A percentile compares a stretch with the other conserved stretches of the same genome.
These are phyloP conservation scores for Monascus ruber DNA, from an alignment of 2,329 filamentous ascomycete genomes.

Conservation along the genomic window DNA sequence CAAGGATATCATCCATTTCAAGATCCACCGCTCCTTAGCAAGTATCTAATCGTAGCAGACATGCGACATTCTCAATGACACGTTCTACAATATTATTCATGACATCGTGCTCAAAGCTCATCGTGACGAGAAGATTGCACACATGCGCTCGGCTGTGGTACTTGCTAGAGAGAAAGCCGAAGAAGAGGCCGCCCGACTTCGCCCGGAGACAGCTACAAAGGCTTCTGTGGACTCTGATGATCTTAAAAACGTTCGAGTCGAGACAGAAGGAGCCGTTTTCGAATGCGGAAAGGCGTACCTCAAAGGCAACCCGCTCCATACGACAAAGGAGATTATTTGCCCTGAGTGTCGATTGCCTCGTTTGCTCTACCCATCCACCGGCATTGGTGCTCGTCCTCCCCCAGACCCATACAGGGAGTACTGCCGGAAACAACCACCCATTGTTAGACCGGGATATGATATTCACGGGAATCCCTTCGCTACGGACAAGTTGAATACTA, in stretches of 20 bases:
- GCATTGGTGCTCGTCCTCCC: constrained; percentile 36
- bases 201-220: constrained; percentile 20
- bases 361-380: constrained; percentile 45
- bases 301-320: constrained; percentile 48
- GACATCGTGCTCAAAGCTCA: constrained; percentile 48
- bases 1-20: no score
- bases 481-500: constrained; percentile 36
- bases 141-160: constrained; percentile 42
- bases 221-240: constrained; percentile 25
- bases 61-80: constrained; percentile 44
- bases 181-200: constrained; percentile 21
- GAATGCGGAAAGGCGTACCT: constrained; percentile 43
- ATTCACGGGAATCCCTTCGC: constrained; percentile 46
- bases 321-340: constrained; percentile 48
- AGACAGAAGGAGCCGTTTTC: constrained; percentile 42
- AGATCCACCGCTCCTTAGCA: neutral
- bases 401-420: constrained; percentile 44
- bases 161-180: constrained; percentile 34
- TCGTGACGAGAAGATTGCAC: constrained; percentile 49
- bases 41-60: constrained; percentile 18
- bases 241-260: constrained; percentile 25
- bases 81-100: constrained; percentile 49
- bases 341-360: constrained; percentile 50
- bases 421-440: constrained; percentile 49
- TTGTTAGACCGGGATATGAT: constrained; percentile 47